phyloP scores from a whole-genome alignment of 345 rosid genomes.

The Cochlearia excelsa region DNA sequence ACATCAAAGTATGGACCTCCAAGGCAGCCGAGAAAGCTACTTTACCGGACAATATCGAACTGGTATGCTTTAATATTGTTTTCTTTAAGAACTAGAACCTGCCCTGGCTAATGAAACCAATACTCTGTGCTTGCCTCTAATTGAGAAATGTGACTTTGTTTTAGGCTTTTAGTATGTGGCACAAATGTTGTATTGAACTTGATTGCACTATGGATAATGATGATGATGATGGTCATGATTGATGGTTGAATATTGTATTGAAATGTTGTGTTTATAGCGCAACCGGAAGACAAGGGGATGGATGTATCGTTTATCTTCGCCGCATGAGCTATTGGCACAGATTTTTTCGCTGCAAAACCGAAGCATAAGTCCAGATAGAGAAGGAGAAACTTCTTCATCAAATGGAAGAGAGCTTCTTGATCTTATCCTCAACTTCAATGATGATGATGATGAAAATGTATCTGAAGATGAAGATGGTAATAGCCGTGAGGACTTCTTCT shows the following conservation, averaged over 20 bases:
- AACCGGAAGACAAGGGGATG: constrained; percentile 56
- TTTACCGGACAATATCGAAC: constrained; percentile 59
- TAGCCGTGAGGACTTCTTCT: constrained; percentile 44
- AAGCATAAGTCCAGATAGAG: constrained; percentile 34
- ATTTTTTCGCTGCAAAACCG: constrained; percentile 48
- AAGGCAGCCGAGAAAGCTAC: constrained; percentile 60
- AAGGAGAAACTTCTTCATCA: constrained; percentile 43
- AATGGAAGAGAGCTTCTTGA: constrained; percentile 46
- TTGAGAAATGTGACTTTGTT: constrained; percentile 3
- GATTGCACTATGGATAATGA: constrained; percentile 19
- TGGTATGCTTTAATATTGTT: constrained; percentile 46
- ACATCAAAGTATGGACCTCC: constrained; percentile 87
- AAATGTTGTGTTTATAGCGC: constrained; percentile 53
- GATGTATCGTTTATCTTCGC: constrained; percentile 44
- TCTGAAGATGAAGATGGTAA: constrained; percentile 43
- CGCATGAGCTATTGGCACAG: constrained; percentile 52
- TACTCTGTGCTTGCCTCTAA: constrained; percentile 10
- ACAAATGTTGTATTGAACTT: constrained; percentile 18
- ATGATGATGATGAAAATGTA: constrained; percentile 39
- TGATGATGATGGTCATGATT: constrained; percentile 25
- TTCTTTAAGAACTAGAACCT: not conserved
- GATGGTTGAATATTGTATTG: constrained; percentile 40
- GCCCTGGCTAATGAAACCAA: not conserved
- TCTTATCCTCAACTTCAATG: constrained; percentile 45
- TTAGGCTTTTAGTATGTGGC: too few relatives aligned